Evolutionary conservation across 768 basidiomycete genomes (phyloP).

Genomic region (Aureoboletus auriporus): DNA sequence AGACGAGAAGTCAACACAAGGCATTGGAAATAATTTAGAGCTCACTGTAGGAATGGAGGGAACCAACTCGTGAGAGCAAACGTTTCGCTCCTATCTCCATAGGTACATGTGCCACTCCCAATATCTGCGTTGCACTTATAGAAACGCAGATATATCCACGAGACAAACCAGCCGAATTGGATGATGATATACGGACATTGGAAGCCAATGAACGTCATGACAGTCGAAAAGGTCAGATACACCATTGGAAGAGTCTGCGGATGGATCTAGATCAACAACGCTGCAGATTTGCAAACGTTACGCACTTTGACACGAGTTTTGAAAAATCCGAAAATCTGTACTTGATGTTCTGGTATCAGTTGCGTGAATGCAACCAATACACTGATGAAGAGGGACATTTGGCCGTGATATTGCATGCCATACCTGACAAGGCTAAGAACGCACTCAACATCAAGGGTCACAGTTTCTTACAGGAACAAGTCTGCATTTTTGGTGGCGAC

Average conservation of each 20-base stretch:
- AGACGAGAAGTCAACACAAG: conserved; percentile 1
- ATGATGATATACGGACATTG: conserved; percentile 91
- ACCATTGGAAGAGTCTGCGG: conserved; percentile 89
- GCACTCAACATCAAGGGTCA: conserved; percentile 3
- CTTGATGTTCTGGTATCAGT: conserved; percentile 95
- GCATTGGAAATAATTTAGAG: conserved; percentile 13
- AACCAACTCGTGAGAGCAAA: conserved; percentile 96
- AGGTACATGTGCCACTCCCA: conserved; percentile 57
- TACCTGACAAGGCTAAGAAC: conserved; percentile 47
- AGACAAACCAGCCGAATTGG: conserved; percentile 98
- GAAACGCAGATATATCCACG: conserved; percentile 95
- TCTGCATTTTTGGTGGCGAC: conserved; percentile 65
- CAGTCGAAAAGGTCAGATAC: conserved; percentile 85
- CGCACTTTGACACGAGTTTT: conserved; percentile 87
- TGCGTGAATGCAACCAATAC: conserved; percentile 96
- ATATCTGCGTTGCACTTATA: conserved; percentile 84
- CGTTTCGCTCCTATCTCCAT: conserved; percentile 95
- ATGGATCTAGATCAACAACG: conserved; percentile 3
- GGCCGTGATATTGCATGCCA: conserved; percentile 87
- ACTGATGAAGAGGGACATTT: conserved; percentile 86
- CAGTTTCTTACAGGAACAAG: conserved; percentile 65
- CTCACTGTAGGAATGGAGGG: conserved; percentile 91
- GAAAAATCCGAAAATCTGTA: conserved; percentile 83
- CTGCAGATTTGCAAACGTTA: background rate
- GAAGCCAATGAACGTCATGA: conserved; percentile 77